A percentile compares a stretch with the other conserved stretches of the same genome.
Evolutionary conservation across 177 flowering plant genomes (phyloP).

Genomic region (Vitis hybrid): DNA sequence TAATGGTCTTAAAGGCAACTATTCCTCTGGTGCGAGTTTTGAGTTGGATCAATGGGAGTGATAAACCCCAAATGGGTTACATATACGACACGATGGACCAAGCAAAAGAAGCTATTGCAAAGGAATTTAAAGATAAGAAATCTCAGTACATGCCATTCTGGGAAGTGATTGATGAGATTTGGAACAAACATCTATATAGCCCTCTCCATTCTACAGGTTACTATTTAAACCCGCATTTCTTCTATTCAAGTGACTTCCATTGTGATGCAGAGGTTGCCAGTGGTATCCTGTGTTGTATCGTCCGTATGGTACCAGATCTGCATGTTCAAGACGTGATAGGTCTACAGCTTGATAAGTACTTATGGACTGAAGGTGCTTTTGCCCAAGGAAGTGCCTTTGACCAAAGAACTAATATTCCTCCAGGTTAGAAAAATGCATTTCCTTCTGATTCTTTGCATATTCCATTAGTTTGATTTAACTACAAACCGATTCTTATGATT

Average conservation of each 20-base stretch:
- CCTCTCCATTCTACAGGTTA: constrained; percentile 57
- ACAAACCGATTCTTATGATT: too few relatives aligned
- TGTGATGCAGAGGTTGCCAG: constrained; percentile 43
- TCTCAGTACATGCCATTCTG: constrained; percentile 35
- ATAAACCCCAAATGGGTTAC: constrained; percentile 33
- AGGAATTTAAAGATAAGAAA: constrained; percentile 24
- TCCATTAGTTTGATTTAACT: too few relatives aligned
- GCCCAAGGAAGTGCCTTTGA: constrained; percentile 16
- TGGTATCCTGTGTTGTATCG: constrained; percentile 35
- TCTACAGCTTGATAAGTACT: constrained; percentile 36
- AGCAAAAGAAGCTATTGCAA: constrained; percentile 43
- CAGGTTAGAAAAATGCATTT: constrained; percentile 32
- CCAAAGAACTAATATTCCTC: constrained; percentile 21
- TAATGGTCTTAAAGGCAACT: constrained; percentile 32
- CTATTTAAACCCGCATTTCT: constrained; percentile 38
- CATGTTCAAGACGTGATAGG: constrained; percentile 22
- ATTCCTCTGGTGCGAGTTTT: constrained; percentile 41
- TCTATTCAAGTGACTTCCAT: constrained; percentile 22
- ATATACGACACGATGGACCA: constrained; percentile 63
- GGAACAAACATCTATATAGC: constrained; percentile 47
- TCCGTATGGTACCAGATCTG: constrained; percentile 29
- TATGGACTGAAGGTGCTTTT: constrained; percentile 29
- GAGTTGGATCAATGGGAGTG: constrained; percentile 21
- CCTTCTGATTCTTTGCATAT: too few relatives aligned
- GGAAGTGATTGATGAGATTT: constrained; percentile 46